Base-by-base conservation (phyloP, 345 rosid genomes). In the Limnanthes douglasii region DNA sequence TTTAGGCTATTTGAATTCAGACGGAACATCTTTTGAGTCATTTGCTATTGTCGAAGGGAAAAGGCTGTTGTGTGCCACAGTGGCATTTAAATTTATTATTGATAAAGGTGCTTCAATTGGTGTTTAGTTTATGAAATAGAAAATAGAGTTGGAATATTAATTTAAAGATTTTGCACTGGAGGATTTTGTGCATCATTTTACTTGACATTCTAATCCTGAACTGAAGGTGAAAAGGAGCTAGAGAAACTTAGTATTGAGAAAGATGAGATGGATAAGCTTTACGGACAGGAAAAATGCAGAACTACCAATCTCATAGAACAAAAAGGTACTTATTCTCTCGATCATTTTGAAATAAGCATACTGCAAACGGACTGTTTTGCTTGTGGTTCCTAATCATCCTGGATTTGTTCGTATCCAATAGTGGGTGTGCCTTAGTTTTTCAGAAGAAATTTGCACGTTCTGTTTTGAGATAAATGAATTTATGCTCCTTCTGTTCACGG, bases 151-250 rank as follows among this genome's bases (percentile, higher is more conserved):
- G n/a, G n/a, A 20, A 17, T 8, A 0, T 39, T 21, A 21, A 24
- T 22, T 8, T 37, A 24, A 9, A 15, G 20, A 11, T 48, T 24
- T 21, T 15, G 15, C 31, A 6, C 18, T 15, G 25, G 12, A 39
- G 8, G n/a, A 8, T 39, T 10, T 31, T 32, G 41, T 3, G 42
- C 36, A 31, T 5, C 33, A 15, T 32, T 1, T 37, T 42, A 9
- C 21, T 42, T 5, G 41, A 18, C 11, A 11, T 24, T 39, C 15
- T 34, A 37, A 61, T 54, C 64, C 22, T 7, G 43, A 1, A 15
- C 36, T 43, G 50, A 47, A 84, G 98, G 78, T 32, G 78, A 69
- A 39, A 66, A 63, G 64, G 74, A 80, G 43, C 38, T 80, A 39
- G 60, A 54, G 50, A 75, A 77, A 39, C 82, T 84, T n/a, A 69